phyloP scores from a whole-genome alignment of 129 eudicot species.

The Daucus carota region DH1_v3.0 NC_030387.2:12121501-12122000 shows the following conservation, averaged over 20 bases:
- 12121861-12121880: background rate
- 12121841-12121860: background rate
- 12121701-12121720: conserved; percentile 26
- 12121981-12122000: background rate
- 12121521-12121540: conserved; percentile 24
- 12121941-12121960: background rate
- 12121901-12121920: background rate
- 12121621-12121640: conserved; percentile 58
- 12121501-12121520: conserved; percentile 9
- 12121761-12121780: conserved; percentile 16
- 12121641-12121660: conserved; percentile 52
- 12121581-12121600: conserved; percentile 29
- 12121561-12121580: conserved; percentile 46
- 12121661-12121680: conserved; percentile 70
- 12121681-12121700: conserved; percentile 38
- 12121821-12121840: background rate
- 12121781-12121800: background rate
- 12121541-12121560: conserved; percentile 34
- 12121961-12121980: background rate
- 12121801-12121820: conserved; percentile 20
- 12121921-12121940: background rate
- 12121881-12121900: too few species aligned
- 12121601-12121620: conserved; percentile 51
- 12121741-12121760: conserved; percentile 20
- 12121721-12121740: conserved; percentile 27